Conservation (phyloP, 306 rosid genomes). For the Vigna mungo region DNA sequence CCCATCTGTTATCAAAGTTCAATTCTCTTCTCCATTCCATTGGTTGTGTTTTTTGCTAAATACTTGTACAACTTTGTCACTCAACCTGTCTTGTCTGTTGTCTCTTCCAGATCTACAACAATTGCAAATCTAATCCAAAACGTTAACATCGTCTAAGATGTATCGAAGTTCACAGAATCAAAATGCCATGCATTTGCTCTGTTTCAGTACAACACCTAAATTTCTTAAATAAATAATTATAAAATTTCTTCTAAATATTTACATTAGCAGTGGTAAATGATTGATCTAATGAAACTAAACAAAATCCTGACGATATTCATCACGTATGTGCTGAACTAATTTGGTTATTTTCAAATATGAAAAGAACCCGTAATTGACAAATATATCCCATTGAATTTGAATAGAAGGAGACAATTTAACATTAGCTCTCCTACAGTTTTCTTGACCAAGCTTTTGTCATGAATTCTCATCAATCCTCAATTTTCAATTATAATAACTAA, state of each 20-base stretch:
- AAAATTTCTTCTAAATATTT: no score
- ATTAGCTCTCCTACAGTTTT: neutral
- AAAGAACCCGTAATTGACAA: neutral
- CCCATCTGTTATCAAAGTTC: neutral
- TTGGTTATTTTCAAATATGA: neutral
- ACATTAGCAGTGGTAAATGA: neutral
- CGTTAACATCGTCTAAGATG: neutral
- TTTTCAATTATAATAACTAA: neutral
- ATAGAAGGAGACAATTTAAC: neutral
- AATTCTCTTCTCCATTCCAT: constrained; percentile 9
- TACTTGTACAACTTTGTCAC: constrained; percentile 44
- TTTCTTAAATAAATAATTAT: no score
- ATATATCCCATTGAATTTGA: neutral
- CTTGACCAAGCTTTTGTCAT: neutral
- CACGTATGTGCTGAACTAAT: neutral
- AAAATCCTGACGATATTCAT: neutral
- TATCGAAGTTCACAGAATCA: neutral
- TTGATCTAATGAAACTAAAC: neutral
- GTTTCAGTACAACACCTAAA: neutral
- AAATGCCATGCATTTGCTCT: neutral
- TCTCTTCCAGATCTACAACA: neutral
- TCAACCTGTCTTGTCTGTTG: constrained; percentile 23
- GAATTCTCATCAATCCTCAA: neutral
- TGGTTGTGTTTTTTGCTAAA: neutral
- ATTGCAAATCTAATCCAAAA: neutral